Evolutionary conservation across 139 green algal genomes (phyloP).

Genomic region (Mesostigma viride): DNA sequence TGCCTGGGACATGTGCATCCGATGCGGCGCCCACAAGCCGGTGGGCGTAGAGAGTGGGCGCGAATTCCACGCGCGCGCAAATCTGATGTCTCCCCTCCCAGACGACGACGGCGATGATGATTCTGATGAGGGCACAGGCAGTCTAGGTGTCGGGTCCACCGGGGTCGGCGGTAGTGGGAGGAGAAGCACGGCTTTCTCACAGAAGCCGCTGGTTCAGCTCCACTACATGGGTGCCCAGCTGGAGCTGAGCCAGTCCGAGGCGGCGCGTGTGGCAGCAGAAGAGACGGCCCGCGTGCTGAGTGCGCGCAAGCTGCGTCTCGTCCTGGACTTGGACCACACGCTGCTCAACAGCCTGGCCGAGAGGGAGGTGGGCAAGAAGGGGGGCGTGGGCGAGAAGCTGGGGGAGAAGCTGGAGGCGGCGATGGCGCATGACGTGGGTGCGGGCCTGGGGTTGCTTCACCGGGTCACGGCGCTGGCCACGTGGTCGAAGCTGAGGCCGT

Average conservation of each 20-base stretch:
- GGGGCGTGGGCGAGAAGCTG: neutral
- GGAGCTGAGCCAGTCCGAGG: constrained; percentile 25
- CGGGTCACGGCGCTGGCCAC: constrained; percentile 58
- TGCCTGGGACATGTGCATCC: constrained; percentile 33
- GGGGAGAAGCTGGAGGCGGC: constrained; percentile 18
- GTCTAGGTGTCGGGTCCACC: neutral
- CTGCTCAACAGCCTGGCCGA: constrained; percentile 76
- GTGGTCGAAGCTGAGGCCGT: constrained; percentile 87
- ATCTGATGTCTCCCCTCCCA: too few species aligned
- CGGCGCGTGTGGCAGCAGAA: constrained; percentile 12
- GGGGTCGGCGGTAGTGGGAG: constrained; percentile 10
- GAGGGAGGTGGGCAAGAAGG: neutral
- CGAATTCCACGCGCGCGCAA: too few species aligned
- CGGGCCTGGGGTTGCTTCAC: constrained; percentile 38
- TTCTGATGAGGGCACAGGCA: neutral
- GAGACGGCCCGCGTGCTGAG: constrained; percentile 16
- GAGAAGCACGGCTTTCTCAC: constrained; percentile 4
- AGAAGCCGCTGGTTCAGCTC: neutral
- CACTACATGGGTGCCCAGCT: constrained; percentile 3
- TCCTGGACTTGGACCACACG: constrained; percentile 93
- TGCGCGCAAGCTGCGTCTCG: constrained; percentile 43
- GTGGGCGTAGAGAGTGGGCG: constrained; percentile 12
- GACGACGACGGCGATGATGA: neutral
- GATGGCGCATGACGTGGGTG: neutral
- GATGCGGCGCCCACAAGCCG: constrained; percentile 19